Evolutionary conservation across 805 yeast species (phyloP), one percentile per base, ranked within the genome.

Genomic region (Wickerhamiella lipophila): DNA sequence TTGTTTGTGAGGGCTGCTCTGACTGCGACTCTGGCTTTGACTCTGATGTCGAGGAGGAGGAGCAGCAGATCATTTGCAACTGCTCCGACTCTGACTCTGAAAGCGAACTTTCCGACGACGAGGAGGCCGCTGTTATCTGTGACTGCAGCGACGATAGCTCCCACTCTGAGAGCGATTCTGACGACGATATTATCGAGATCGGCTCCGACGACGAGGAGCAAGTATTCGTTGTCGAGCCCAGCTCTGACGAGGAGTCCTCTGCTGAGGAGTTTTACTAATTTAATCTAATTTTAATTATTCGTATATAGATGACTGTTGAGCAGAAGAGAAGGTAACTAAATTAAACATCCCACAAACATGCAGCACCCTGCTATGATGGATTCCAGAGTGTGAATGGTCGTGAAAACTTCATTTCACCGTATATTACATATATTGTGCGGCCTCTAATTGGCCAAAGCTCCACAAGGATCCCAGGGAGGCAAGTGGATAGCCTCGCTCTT

Each of bases 401-500:
- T n/a, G n/a, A n/a, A n/a, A n/a, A n/a, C n/a, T n/a, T n/a, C n/a
- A n/a, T n/a, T n/a, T n/a, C n/a, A n/a, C n/a, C n/a, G n/a, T n/a
- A n/a, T n/a, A n/a, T n/a, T n/a, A n/a, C n/a, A n/a, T n/a, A 38
- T 11, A 7, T 32, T n/a, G 7, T n/a, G 6, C 36, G 9, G 9
- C 19, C 12, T 32, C 47, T 50, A 56, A 39, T 53, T 47, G 23
- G 87, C 87, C 48, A 81, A 63, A 1, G 87, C 83, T 47, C 87
- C 88, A 79, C 79, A 78, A 47, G 88, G 86, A 60, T 81, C 88
- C 77, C 84, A 81, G 9, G 83, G 77, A 45, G 84, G 85, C 32
- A 81, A 68, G n/a, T 72, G 73, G 50, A 76, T 70, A 36, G 80
- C 77, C 34, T 69, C 60, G 23, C 22, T 16, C 47, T 49, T 61